Evolutionary conservation across 768 basidiomycete genomes (phyloP), one percentile per base, ranked within the genome.

Genomic region (Leccinum truebloodii): DNA sequence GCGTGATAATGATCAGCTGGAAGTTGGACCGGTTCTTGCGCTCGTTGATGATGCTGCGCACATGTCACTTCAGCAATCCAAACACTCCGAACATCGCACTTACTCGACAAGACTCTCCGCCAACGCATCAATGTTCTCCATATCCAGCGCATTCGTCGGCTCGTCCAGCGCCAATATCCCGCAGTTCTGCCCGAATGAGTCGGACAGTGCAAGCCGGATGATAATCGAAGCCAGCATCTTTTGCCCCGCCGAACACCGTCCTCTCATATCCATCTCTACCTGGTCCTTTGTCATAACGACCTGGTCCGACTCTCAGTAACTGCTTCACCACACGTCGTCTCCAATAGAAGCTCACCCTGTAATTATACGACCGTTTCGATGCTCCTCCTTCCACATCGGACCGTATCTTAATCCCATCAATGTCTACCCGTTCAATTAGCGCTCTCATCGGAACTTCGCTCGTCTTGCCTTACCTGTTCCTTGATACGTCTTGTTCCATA

Each of bases 231-330:
- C 97, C 60, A 99, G 79, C 84, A 98, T 98, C 78, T 99, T 99
- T 77, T 99, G 97, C 0, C 97, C 97, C 1, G 97, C 97, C 16
- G 92, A 95, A 76, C 97, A 99, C 63, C 97, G 86, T 26, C 97
- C 97, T 59, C 97, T 88, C 97, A 99, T 99, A 76, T 98, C 97
- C 92, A 99, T 95, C 76, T 98, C 96, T 7, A 98, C 95, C 69
- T 95, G 91, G 72, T 98, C 95, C 78, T 99, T 99, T 55, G 90
- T 93, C 96, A 99, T 98, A 65, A 98, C 96, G 60, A 98, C 94
- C 94, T 96, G 26, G 16, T 22, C 20, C 35, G 18, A 34, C 55
- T 37, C 55, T 76, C 58, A 69, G 62, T 53, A 59, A 52, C 58
- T 26, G 58, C 48, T 51, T 60, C 56, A 53, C 52, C 52, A 12